Evolutionary conservation across 805 yeast genomes (phyloP), one percentile per base, ranked within the genome.

Genomic region (Metschnikowia continentalis): DNA sequence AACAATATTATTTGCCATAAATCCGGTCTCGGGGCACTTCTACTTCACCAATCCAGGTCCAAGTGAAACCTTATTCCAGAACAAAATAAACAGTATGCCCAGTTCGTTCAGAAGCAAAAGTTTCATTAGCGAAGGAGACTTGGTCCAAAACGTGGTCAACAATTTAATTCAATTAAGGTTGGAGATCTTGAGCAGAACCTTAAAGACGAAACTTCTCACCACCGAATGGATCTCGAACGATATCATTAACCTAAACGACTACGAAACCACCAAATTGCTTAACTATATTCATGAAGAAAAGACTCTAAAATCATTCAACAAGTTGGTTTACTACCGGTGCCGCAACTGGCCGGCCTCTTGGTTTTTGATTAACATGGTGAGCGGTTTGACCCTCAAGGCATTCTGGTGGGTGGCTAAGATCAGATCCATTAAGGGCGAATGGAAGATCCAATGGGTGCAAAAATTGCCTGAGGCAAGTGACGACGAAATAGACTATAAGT

Each of bases 221-320:
- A 78, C 84, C 0, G 88, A 84, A 30, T 88, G 94, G 94, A 75
- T 80, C 5, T 70, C 74, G n/a, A 80, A 80, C 55, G 80, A 78
- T 38, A 75, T 80, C 38, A 74, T 86, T 43, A 72, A 68, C 32
- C 59, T 87, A 30, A 68, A 74, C 2, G 72, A 74, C 2, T 72
- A 70, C 20, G 90, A 84, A 61, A 61, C 75, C 19, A 45, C 44
- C 8, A 75, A 75, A 49, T 58, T 81, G 35, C 66, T 69, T 50
- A 67, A 72, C 32, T 64, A 67, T 53, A 56, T 67, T 32, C 58
- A 57, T 5, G 60, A 59, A 17, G 56, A 66, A 33, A 62, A 61
- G 45, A 56, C 62, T 14, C 8, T 32, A 4, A 60, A 52, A 23
- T 40, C 47, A 44, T 45, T 32, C 43, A 49, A 51, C 43, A 57